phyloP scores from a whole-genome alignment of 768 basidiomycete genomes.

The Lentinula edodes region DNA sequence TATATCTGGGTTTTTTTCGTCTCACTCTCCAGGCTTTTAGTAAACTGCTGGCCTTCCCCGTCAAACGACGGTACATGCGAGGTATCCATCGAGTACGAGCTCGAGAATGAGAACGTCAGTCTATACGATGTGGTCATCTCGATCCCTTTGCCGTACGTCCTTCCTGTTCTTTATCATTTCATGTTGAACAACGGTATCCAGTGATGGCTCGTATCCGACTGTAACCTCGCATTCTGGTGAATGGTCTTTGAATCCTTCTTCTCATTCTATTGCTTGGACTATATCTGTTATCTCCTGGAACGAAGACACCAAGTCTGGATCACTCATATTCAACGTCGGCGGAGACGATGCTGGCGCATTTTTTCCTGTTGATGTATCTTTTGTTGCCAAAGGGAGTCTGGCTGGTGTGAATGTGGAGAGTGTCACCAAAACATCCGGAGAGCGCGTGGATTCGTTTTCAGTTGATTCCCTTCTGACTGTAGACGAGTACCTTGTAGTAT shows the following conservation, averaged over 20 bases:
- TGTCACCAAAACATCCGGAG: conserved; percentile 49
- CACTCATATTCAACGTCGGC: conserved; percentile 84
- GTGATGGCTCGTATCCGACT: conserved; percentile 79
- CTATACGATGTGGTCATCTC: conserved; percentile 84
- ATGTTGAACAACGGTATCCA: conserved; percentile 16
- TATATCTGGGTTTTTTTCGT: not conserved
- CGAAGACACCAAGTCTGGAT: conserved; percentile 66
- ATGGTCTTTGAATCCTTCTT: conserved; percentile 78
- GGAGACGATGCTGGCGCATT: conserved; percentile 80
- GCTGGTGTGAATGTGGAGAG: conserved; percentile 65
- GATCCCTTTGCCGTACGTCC: conserved; percentile 86
- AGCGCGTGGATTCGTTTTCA: conserved; percentile 37
- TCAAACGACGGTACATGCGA: conserved; percentile 90
- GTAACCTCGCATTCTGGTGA: conserved; percentile 71
- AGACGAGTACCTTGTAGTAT: conserved; percentile 57
- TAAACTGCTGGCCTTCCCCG: conserved; percentile 96
- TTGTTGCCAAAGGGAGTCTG: conserved; percentile 76
- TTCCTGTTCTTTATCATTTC: not conserved
- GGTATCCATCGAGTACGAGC: conserved; percentile 95
- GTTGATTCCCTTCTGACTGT: conserved; percentile 47
- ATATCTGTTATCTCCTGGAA: conserved; percentile 57
- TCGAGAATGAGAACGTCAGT: conserved; percentile 77
- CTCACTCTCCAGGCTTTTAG: conserved; percentile 31
- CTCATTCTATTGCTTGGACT: conserved; percentile 83
- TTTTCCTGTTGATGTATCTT: conserved; percentile 87